phyloP scores from a whole-genome alignment of 768 basidiomycete species.

The Chalciporus piperatus region DNA sequence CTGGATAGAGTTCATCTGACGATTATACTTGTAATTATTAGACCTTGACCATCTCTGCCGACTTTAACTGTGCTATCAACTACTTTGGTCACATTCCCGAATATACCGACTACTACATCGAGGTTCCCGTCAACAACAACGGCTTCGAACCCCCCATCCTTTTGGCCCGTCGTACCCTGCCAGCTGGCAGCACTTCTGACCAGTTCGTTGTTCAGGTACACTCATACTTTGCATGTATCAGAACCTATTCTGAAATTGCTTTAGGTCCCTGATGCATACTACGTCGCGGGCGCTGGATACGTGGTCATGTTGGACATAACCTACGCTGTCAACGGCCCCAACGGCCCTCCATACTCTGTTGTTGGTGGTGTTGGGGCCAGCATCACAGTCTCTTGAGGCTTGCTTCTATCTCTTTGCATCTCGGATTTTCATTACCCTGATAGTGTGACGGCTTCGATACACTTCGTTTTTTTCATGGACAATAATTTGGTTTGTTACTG shows the following conservation, averaged over 20 bases:
- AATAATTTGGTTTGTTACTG: no score
- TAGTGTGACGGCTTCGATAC: no score
- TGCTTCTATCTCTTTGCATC: no score
- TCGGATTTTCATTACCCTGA: no score
- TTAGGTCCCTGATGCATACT: not conserved
- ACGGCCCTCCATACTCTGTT: not conserved
- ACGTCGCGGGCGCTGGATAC: not conserved
- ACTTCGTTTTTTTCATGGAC: no score
- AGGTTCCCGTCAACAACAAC: slow-evolving; percentile 31
- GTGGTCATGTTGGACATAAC: not conserved
- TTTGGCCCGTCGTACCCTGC: slow-evolving; percentile 20
- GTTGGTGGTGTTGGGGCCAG: not conserved
- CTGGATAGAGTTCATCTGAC: slow-evolving; percentile 2
- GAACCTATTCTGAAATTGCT: no score
- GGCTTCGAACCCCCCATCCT: slow-evolving; percentile 31
- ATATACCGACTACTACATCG: slow-evolving; percentile 33
- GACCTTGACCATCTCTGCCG: slow-evolving; percentile 18
- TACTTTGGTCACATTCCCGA: slow-evolving; percentile 15
- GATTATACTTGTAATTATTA: not conserved
- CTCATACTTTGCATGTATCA: not conserved
- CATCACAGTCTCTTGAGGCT: not conserved
- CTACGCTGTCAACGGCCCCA: not conserved
- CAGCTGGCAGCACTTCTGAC: slow-evolving; percentile 5
- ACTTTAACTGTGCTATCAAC: slow-evolving; percentile 28
- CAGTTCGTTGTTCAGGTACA: slow-evolving; percentile 20